Base-by-base conservation (phyloP, 2,329 filamentous ascomycete genomes). In the Phymatotrichopsis omnivora region DNA sequence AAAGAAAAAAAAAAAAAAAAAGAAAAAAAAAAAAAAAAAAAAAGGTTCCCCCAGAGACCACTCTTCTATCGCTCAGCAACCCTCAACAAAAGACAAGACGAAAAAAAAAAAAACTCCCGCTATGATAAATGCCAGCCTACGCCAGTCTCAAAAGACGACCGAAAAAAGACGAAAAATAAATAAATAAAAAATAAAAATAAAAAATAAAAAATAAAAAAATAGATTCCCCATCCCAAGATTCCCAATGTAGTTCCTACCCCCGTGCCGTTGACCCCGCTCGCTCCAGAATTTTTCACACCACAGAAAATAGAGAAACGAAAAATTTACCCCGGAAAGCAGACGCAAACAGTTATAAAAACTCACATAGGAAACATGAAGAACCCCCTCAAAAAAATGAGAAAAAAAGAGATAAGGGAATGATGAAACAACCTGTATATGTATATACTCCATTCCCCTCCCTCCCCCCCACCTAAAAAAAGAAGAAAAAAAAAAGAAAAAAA, bases 291-390 rank as follows among this genome's bases (percentile, higher is more conserved):
- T 30, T 17, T 20, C 27, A 30, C 10, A 36, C 14, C 32, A 31
- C 19, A 35, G 16, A 36, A 49, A 40, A 34, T 4, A 43, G 32
- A 37, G 17, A n/a, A 32, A 32, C 11, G 23, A 37, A 42, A 42
- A 17, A 35, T n/a, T n/a, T n/a, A 30, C 10, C 10, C n/a, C 10
- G 10, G 10, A 30, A 10, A n/a, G n/a, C 10, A 30, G n/a, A 30
- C 27, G n/a, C 10, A 30, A 30, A 30, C 27, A 30, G n/a, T n/a
- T 10, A 30, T 30, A 10, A n/a, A 10, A n/a, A 30, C 10, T 10
- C 10, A n/a, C 10, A 30, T 10, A 10, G 10, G 27, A 30, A 30
- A 30, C 10, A n/a, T n/a, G n/a, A n/a, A n/a, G n/a, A n/a, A n/a
- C n/a, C n/a, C 36, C 42, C 14, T 42, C 19, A 36, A 17, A 12